Percentiles rank a stretch among this genome's conserved stretches.
These are phyloP conservation scores for Wickerhamiella kazuoi DNA, from an alignment of 805 yeast species.

Conservation along the genomic window DNA sequence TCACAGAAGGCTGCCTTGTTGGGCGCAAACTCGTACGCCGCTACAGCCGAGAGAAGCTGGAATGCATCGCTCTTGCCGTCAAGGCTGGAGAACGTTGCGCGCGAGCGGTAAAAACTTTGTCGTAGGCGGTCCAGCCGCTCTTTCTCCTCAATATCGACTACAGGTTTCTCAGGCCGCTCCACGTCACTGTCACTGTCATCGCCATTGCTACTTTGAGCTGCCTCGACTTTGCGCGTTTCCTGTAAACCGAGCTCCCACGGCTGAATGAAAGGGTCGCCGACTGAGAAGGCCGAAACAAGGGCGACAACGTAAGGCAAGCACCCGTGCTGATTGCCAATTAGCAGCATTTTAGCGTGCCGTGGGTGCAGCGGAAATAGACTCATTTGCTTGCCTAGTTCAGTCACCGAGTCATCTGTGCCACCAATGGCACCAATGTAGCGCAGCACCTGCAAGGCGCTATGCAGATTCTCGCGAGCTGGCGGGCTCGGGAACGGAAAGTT, in stretches of 20 bases:
- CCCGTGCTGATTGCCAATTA: slow-evolving; percentile 70
- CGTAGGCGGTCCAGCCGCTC: slow-evolving; percentile 28
- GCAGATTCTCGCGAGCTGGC: slow-evolving; percentile 46
- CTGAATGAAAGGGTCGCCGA: slow-evolving; percentile 72
- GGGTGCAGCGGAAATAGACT: slow-evolving; percentile 87
- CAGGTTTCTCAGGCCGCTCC: slow-evolving; percentile 18
- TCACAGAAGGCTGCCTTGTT: slow-evolving; percentile 31
- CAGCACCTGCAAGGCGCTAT: slow-evolving; percentile 49
- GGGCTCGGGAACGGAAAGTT: slow-evolving; percentile 96
- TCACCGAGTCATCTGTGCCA: slow-evolving; percentile 33
- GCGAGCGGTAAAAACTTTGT: slow-evolving; percentile 38
- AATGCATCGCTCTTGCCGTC: slow-evolving; percentile 66
- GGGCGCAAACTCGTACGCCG: slow-evolving; percentile 62
- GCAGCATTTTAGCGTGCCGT: slow-evolving; percentile 73
- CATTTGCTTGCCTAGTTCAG: slow-evolving; percentile 73
- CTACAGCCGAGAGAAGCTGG: slow-evolving; percentile 57
- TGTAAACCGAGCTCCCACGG: slow-evolving; percentile 3
- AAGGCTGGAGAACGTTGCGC: slow-evolving; percentile 42
- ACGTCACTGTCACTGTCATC: slow-evolving; percentile 13
- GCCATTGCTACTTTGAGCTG: neutral
- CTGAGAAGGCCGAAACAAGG: slow-evolving; percentile 77
- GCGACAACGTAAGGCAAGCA: slow-evolving; percentile 84
- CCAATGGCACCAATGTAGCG: slow-evolving; percentile 64
- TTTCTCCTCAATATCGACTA: slow-evolving; percentile 16
- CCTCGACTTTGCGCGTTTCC: neutral